These are phyloP conservation scores for Chaetoceros tenuissimus DNA, from an alignment of 108 stramenopile species.

Conservation along the genomic window DNA sequence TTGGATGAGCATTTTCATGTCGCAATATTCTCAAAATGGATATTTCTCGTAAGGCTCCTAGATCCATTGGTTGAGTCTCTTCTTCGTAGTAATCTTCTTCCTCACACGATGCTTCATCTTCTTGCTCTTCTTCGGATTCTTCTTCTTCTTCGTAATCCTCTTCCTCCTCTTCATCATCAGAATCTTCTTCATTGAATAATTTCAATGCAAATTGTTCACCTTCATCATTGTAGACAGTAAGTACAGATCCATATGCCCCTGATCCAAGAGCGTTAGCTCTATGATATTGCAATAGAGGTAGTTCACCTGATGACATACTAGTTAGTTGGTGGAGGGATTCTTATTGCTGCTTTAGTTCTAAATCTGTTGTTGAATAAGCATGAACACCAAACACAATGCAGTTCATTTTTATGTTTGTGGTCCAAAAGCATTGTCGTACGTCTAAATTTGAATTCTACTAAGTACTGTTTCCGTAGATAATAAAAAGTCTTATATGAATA, in stretches of 20 bases:
- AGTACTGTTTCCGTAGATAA: no score
- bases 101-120: background rate
- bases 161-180: conserved; percentile 26
- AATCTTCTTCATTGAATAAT: conserved; percentile 45
- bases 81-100: no score
- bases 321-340: no score
- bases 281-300: conserved; percentile 62
- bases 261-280: conserved; percentile 59
- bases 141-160: background rate
- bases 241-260: conserved; percentile 64
- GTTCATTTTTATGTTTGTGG: no score
- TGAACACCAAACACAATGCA: no score
- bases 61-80: conserved; percentile 31
- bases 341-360: no score
- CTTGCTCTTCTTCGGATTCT: background rate
- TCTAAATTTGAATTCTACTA: no score
- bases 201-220: conserved; percentile 73
- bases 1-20: conserved; percentile 52
- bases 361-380: no score
- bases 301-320: conserved; percentile 72
- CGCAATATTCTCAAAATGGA: conserved; percentile 66
- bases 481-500: no score
- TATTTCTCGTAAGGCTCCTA: conserved; percentile 69
- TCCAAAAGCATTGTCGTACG: no score
- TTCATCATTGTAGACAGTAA: conserved; percentile 77